phyloP scores from a whole-genome alignment of 176 grass and related monocot species.

The Oryza meyeriana region DNA sequence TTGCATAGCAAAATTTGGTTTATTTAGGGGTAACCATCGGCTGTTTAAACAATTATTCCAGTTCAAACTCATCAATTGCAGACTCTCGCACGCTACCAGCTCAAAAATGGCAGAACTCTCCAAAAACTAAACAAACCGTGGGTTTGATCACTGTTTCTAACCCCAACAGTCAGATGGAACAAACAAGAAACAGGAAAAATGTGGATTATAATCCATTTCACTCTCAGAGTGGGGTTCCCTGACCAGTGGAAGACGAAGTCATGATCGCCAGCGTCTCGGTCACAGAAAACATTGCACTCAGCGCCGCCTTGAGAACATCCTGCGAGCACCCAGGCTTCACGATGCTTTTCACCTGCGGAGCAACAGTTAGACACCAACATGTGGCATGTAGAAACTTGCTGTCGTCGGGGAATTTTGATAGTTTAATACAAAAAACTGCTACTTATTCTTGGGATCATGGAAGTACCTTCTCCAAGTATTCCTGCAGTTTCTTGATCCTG shows the following conservation, averaged over 20 bases:
- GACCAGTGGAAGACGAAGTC: constrained; percentile 57
- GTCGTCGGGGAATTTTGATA: not conserved
- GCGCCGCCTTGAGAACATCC: constrained; percentile 85
- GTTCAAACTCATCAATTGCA: constrained; percentile 7
- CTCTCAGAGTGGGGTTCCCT: constrained; percentile 33
- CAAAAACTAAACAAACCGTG: not conserved
- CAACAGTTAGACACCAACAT: not conserved
- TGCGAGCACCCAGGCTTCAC: constrained; percentile 98
- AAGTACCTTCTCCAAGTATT: constrained; percentile 90
- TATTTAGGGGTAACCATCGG: constrained; percentile 15
- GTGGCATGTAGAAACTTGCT: not conserved
- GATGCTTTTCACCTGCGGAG: constrained; percentile 75
- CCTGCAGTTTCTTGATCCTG: constrained; percentile 90
- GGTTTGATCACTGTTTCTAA: constrained; percentile 15
- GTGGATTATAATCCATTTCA: not conserved
- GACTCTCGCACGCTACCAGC: not conserved
- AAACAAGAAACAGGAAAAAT: constrained; percentile 1
- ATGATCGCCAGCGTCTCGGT: constrained; percentile 78
- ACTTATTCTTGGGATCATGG: not conserved
- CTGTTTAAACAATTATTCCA: constrained; percentile 46
- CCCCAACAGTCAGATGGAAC: not conserved
- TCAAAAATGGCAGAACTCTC: constrained; percentile 33
- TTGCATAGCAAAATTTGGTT: constrained; percentile 25
- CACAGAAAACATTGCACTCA: constrained; percentile 85
- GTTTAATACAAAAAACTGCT: not conserved